A percentile compares a stretch with the other conserved stretches of the same genome.
phyloP scores from a whole-genome alignment of 805 yeast species.

The Saturnispora sanitii region DNA sequence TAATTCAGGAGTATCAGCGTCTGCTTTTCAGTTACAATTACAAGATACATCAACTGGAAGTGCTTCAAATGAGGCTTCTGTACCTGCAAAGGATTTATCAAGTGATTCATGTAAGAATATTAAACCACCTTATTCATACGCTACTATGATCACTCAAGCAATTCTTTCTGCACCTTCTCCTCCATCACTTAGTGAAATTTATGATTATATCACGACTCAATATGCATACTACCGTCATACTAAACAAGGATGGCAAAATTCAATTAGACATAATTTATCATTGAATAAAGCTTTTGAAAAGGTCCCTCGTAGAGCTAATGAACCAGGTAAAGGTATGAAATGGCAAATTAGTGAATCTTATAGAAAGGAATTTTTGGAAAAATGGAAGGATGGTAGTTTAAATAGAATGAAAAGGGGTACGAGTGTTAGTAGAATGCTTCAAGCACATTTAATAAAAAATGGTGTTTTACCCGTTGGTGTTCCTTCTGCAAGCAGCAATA shows the following conservation, averaged over 20 bases:
- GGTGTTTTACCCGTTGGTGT: conserved; percentile 39
- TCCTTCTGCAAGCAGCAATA: not conserved
- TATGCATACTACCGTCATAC: conserved; percentile 88
- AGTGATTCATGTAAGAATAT: conserved; percentile 84
- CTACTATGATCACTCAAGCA: conserved; percentile 97
- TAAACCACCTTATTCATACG: conserved; percentile 95
- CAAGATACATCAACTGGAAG: conserved; percentile 7
- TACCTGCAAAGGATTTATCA: conserved; percentile 72
- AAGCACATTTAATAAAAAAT: conserved; percentile 58
- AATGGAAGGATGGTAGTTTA: conserved; percentile 67
- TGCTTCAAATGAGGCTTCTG: conserved; percentile 17
- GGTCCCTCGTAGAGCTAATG: conserved; percentile 89
- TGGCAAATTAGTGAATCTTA: conserved; percentile 91
- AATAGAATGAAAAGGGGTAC: conserved; percentile 72
- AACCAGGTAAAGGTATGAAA: conserved; percentile 98
- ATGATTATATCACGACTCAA: conserved; percentile 78
- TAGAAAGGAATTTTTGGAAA: conserved; percentile 72
- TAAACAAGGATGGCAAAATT: conserved; percentile 97
- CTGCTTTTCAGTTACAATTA: conserved; percentile 35
- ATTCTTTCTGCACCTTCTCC: conserved; percentile 80
- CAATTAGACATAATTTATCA: conserved; percentile 90
- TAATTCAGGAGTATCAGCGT: conserved; percentile 19
- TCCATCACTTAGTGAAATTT: conserved; percentile 82
- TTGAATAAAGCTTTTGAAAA: conserved; percentile 95
- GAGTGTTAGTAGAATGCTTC: conserved; percentile 70